Conservation (phyloP, 805 yeast genomes). For the Candida adriatica region DNA sequence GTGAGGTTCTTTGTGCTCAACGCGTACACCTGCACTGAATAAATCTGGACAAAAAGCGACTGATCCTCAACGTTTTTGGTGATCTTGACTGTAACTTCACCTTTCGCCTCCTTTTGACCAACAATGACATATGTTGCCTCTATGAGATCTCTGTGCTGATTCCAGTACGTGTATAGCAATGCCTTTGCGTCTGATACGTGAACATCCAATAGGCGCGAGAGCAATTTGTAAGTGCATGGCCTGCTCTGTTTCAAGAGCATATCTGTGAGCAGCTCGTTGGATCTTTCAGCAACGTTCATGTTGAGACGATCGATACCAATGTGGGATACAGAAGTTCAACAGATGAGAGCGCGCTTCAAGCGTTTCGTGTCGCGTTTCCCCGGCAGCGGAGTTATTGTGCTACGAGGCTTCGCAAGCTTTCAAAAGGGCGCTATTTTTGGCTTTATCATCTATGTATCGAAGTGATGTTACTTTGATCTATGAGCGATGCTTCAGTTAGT, state of each 20-base stretch:
- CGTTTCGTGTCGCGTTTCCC: no score
- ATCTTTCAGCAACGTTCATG: slow-evolving; percentile 8
- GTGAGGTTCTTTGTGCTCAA: slow-evolving; percentile 21
- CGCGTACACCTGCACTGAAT: slow-evolving; percentile 34
- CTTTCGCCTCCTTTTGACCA: slow-evolving; percentile 24
- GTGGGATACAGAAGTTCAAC: no score
- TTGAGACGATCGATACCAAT: no score
- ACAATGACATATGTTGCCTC: slow-evolving; percentile 35
- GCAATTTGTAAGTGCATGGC: slow-evolving; percentile 34
- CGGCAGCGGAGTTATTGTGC: no score
- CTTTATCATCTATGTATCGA: no score
- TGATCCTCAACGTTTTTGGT: slow-evolving; percentile 23
- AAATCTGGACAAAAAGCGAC: slow-evolving; percentile 25
- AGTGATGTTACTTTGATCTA: no score
- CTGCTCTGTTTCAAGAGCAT: slow-evolving; percentile 10
- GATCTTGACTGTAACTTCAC: slow-evolving; percentile 16
- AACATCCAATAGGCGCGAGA: slow-evolving; percentile 34
- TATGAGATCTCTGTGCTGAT: slow-evolving; percentile 29
- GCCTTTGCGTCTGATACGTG: slow-evolving; percentile 34
- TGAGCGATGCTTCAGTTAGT: neutral
- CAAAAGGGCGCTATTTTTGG: no score
- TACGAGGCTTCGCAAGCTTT: no score
- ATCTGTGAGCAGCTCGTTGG: slow-evolving; percentile 4
- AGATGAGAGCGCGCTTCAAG: no score
- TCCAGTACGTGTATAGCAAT: slow-evolving; percentile 32